Evolutionary conservation across 2,329 filamentous ascomycete species (phyloP).

Genomic region (Cytospora mali): DNA sequence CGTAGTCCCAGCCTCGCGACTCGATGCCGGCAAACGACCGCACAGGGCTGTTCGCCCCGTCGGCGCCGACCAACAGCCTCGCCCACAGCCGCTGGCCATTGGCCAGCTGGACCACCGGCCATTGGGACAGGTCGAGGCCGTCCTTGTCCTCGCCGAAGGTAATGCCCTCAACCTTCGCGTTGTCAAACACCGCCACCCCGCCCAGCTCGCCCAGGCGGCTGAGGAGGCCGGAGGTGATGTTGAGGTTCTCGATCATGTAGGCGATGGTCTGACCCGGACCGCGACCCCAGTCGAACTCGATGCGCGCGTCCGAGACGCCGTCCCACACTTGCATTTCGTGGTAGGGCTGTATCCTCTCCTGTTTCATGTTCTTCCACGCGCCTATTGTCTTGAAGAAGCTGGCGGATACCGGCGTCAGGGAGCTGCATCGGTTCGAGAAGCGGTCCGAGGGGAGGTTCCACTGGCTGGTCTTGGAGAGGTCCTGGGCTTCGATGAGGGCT

Average conservation of each 20-base stretch:
- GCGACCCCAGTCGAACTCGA: slow-evolving; percentile 80
- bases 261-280: slow-evolving; percentile 69
- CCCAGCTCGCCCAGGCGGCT: slow-evolving; percentile 70
- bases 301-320: slow-evolving; percentile 81
- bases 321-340: slow-evolving; percentile 99
- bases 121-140: slow-evolving; percentile 76
- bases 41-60: slow-evolving; percentile 93
- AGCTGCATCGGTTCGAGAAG: slow-evolving; percentile 95
- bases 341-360: slow-evolving; percentile 78
- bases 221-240: slow-evolving; percentile 79
- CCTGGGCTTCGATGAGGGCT: slow-evolving; percentile 88
- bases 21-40: slow-evolving; percentile 85
- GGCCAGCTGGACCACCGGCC: slow-evolving; percentile 80
- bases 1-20: slow-evolving; percentile 91
- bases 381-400: slow-evolving; percentile 81
- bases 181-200: slow-evolving; percentile 71
- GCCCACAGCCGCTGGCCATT: slow-evolving; percentile 72
- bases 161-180: slow-evolving; percentile 79
- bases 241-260: slow-evolving; percentile 95
- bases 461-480: slow-evolving; percentile 68
- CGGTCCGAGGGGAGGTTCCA: slow-evolving; percentile 68
- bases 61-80: slow-evolving; percentile 85
- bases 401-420: slow-evolving; percentile 86
- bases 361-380: slow-evolving; percentile 78
- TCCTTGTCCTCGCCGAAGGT: slow-evolving; percentile 69